Evolutionary conservation across 352 stramenopile species (phyloP).

Genomic region (Pilasporangium apinafurcum): DNA sequence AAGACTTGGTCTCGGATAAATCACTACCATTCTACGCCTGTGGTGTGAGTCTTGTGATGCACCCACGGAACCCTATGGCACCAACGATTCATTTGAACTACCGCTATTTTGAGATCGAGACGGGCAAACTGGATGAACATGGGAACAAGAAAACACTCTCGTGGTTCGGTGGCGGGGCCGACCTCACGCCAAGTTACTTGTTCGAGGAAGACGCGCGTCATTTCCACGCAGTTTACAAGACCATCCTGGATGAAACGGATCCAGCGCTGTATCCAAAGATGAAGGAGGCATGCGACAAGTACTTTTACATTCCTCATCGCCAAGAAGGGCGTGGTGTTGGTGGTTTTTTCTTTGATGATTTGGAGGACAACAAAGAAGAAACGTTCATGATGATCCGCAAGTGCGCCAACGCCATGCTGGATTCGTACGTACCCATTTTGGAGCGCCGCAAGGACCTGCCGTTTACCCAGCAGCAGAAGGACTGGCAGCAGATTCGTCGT

Average conservation of each 20-base stretch:
- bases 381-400: slow-evolving; percentile 76
- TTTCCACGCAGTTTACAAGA: slow-evolving; percentile 98
- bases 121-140: slow-evolving; percentile 64
- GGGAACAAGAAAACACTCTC: slow-evolving; percentile 76
- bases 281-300: slow-evolving; percentile 97
- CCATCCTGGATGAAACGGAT: slow-evolving; percentile 90
- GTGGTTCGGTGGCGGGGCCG: slow-evolving; percentile 96
- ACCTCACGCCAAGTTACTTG: slow-evolving; percentile 97
- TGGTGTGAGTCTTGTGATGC: slow-evolving; percentile 95
- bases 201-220: slow-evolving; percentile 95
- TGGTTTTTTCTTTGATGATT: slow-evolving; percentile 98
- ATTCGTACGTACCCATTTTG: slow-evolving; percentile 96
- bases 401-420: slow-evolving; percentile 79
- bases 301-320: slow-evolving; percentile 97
- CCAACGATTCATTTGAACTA: slow-evolving; percentile 98
- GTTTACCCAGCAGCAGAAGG: slow-evolving; percentile 95
- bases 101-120: slow-evolving; percentile 97
- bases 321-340: slow-evolving; percentile 94
- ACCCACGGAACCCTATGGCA: slow-evolving; percentile 91
- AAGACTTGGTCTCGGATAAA: slow-evolving; percentile 60
- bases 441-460: slow-evolving; percentile 93
- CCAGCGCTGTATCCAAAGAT: slow-evolving; percentile 91
- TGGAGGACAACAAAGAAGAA: slow-evolving; percentile 91
- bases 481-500: slow-evolving; percentile 97
- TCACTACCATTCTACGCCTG: slow-evolving; percentile 95